phyloP scores from a whole-genome alignment of 2,329 filamentous ascomycete species.

The Nannizziopsis barbatae region DNA sequence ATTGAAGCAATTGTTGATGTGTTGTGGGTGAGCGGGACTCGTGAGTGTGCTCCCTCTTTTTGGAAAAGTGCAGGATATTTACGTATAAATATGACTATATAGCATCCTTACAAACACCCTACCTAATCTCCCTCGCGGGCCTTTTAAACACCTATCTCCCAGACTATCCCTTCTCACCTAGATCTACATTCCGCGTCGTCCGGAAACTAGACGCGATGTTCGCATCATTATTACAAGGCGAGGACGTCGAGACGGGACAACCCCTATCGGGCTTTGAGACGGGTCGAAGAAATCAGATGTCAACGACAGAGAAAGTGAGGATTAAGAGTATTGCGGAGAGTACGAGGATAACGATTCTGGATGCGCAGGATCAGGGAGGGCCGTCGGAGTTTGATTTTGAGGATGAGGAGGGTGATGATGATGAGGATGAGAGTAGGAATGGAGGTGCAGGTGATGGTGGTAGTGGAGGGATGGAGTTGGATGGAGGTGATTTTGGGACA shows the following conservation, averaged over 20 bases:
- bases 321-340: constrained; percentile 71
- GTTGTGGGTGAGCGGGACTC: constrained; percentile 77
- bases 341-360: constrained; percentile 58
- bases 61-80: too few species aligned
- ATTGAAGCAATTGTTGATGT: constrained; percentile 65
- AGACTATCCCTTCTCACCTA: constrained; percentile 57
- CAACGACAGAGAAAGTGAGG: constrained; percentile 79
- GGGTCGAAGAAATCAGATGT: constrained; percentile 41
- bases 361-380: constrained; percentile 42
- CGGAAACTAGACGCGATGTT: constrained; percentile 77
- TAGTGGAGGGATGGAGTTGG: constrained; percentile 39
- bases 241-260: constrained; percentile 54
- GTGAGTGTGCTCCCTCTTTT: constrained; percentile 41
- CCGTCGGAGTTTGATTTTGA: constrained; percentile 24
- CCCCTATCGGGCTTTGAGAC: constrained; percentile 59
- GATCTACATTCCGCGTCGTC: constrained; percentile 58
- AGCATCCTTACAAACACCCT: constrained; percentile 73
- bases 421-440: too few species aligned
- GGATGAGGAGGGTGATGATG: constrained; percentile 24
- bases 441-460: constrained; percentile 36
- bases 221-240: constrained; percentile 58
- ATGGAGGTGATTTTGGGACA: constrained; percentile 16
- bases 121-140: constrained; percentile 66
- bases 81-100: too few species aligned
- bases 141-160: constrained; percentile 61